These are phyloP conservation scores for Vaccinium vitisidaea DNA, from an alignment of 148 eudicot genomes.

Conservation along the genomic window DNA sequence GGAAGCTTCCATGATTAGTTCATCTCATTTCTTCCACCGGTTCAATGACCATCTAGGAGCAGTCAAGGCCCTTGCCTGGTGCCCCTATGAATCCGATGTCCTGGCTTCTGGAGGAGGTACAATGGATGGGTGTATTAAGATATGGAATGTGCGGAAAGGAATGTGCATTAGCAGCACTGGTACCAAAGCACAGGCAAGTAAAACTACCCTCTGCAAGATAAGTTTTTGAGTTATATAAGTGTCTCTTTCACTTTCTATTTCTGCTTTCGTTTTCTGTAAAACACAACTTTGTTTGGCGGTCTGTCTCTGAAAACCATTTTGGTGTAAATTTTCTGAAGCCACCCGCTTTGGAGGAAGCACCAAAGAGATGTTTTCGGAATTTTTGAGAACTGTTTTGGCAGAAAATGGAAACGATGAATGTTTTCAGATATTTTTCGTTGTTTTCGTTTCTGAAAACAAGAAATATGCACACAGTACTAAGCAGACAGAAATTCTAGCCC, in stretches of 20 bases:
- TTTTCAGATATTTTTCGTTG: not conserved
- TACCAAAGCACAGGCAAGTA: constrained; percentile 41
- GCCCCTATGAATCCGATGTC: constrained; percentile 31
- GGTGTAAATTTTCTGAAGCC: not conserved
- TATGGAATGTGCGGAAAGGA: constrained; percentile 38
- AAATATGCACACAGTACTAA: not conserved
- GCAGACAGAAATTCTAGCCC: not conserved
- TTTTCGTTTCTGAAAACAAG: not conserved
- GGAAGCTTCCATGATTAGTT: constrained; percentile 35
- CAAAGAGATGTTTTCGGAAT: not conserved
- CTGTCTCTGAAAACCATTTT: not conserved
- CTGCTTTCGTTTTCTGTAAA: not conserved
- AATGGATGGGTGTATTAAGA: constrained; percentile 33
- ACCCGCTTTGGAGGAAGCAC: not conserved
- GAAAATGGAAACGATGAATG: not conserved
- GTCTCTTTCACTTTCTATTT: not conserved
- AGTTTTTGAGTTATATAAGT: not conserved
- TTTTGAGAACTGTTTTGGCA: not conserved
- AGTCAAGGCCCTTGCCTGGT: constrained; percentile 55
- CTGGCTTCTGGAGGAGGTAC: constrained; percentile 51
- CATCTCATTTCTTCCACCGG: constrained; percentile 28
- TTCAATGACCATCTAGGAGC: constrained; percentile 32
- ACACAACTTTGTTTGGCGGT: not conserved
- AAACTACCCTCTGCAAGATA: not conserved
- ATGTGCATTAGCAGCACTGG: constrained; percentile 28